Percentiles rank a stretch among this genome's conserved stretches.
These are phyloP conservation scores for Pythium plurisporium DNA, from an alignment of 352 stramenopile species.

Conservation along the genomic window DNA sequence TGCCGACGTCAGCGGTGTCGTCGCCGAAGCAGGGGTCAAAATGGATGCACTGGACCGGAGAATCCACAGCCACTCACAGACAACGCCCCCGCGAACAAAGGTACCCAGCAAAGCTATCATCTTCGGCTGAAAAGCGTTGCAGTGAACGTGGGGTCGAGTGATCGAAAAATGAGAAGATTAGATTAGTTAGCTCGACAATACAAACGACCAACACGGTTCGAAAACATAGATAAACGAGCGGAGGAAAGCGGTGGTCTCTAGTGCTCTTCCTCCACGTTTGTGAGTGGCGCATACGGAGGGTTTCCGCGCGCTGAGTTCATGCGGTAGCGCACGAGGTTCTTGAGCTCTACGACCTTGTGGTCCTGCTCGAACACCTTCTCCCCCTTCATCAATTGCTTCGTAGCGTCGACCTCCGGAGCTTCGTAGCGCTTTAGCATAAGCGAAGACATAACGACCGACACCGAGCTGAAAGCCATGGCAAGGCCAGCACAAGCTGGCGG, in stretches of 20 bases:
- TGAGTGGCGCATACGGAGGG: slow-evolving; percentile 61
- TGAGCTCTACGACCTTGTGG: slow-evolving; percentile 66
- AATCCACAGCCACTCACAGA: neutral
- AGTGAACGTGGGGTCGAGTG: too few species aligned
- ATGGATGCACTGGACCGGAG: slow-evolving; percentile 14
- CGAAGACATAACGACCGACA: slow-evolving; percentile 83
- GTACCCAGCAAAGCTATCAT: slow-evolving; percentile 6
- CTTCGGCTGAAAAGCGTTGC: slow-evolving; percentile 16
- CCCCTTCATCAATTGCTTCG: slow-evolving; percentile 17
- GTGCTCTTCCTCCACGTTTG: slow-evolving; percentile 44
- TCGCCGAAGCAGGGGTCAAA: slow-evolving; percentile 1
- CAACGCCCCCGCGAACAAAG: neutral
- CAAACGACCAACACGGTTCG: neutral
- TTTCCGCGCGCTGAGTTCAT: slow-evolving; percentile 43
- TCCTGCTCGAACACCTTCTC: slow-evolving; percentile 57
- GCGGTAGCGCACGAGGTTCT: slow-evolving; percentile 65
- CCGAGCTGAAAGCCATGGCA: slow-evolving; percentile 86
- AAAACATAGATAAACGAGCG: neutral
- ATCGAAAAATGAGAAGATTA: neutral
- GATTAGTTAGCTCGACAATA: neutral
- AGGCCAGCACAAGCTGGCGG: slow-evolving; percentile 80
- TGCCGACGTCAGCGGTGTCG: neutral
- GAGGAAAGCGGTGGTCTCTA: neutral
- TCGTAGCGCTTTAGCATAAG: slow-evolving; percentile 80
- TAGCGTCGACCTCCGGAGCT: slow-evolving; percentile 35